phyloP scores from a whole-genome alignment of 2,329 filamentous ascomycete species.

The Alternaria angustiovoidea region DNA sequence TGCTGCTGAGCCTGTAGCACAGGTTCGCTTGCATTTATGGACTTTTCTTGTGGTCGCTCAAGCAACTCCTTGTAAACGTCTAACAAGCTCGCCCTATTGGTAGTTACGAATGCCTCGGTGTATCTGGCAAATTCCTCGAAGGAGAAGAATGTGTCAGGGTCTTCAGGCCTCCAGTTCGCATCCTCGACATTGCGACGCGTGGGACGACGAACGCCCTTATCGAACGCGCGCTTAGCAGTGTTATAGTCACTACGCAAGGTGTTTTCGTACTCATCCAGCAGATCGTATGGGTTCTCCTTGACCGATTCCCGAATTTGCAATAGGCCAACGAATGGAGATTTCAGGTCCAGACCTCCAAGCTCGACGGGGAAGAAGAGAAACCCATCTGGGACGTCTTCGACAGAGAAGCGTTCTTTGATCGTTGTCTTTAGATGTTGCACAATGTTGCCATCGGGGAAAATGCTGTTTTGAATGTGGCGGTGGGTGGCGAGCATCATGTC shows the following conservation, averaged over 20 bases:
- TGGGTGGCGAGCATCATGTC: slow-evolving; percentile 62
- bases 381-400: slow-evolving; percentile 58
- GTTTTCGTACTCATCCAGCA: slow-evolving; percentile 55
- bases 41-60: slow-evolving; percentile 28
- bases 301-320: slow-evolving; percentile 54
- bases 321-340: slow-evolving; percentile 60
- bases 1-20: slow-evolving; percentile 33
- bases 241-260: slow-evolving; percentile 48
- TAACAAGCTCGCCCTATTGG: slow-evolving; percentile 22
- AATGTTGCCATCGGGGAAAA: slow-evolving; percentile 53
- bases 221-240: slow-evolving; percentile 40
- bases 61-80: slow-evolving; percentile 31
- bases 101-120: slow-evolving; percentile 25
- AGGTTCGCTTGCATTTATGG: slow-evolving; percentile 28
- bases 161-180: slow-evolving; percentile 19
- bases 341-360: slow-evolving; percentile 60
- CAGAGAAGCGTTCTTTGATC: slow-evolving; percentile 62
- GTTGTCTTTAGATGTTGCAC: slow-evolving; percentile 54
- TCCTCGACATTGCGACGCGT: slow-evolving; percentile 12
- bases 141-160: slow-evolving; percentile 36
- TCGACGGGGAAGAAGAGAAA: slow-evolving; percentile 63
- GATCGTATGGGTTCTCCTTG: slow-evolving; percentile 46
- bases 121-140: slow-evolving; percentile 37
- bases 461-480: slow-evolving; percentile 57
- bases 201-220: slow-evolving; percentile 23